These are phyloP conservation scores for Penicillium brasilianum DNA, from an alignment of 2,329 filamentous ascomycete species.

Conservation along the genomic window DNA sequence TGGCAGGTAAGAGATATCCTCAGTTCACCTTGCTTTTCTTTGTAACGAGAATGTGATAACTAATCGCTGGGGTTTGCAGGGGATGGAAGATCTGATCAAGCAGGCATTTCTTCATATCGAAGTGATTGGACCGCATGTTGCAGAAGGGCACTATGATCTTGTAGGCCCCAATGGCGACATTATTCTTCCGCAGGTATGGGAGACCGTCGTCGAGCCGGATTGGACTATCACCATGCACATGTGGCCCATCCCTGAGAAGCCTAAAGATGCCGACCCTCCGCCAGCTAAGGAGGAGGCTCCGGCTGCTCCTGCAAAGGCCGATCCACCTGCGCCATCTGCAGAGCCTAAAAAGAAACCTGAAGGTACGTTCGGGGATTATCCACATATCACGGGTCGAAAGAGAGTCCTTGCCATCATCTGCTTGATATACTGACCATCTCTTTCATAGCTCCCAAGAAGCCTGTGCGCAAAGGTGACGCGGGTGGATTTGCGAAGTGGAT, in stretches of 20 bases:
- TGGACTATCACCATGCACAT: conserved; percentile 72
- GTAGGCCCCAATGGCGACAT: conserved; percentile 80
- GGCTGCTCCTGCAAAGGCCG: conserved; percentile 29
- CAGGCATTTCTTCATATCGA: conserved; percentile 83
- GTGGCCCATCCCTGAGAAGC: conserved; percentile 64
- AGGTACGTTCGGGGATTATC: conserved; percentile 31
- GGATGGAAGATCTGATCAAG: conserved; percentile 84
- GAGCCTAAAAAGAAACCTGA: conserved; percentile 43
- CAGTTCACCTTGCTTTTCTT: conserved; percentile 21
- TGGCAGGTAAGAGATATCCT: conserved; percentile 69
- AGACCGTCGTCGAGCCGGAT: conserved; percentile 78
- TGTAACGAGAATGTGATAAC: neutral
- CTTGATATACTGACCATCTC: conserved; percentile 8
- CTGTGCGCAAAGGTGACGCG: conserved; percentile 30
- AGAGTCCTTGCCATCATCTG: neutral
- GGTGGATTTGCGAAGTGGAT: conserved; percentile 52
- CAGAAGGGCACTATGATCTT: conserved; percentile 79
- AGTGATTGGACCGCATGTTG: conserved; percentile 74
- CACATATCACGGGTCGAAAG: neutral
- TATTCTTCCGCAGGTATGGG: conserved; percentile 81
- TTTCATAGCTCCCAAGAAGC: conserved; percentile 40
- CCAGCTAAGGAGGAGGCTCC: conserved; percentile 28
- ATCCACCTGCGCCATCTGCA: conserved; percentile 22
- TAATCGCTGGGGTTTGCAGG: conserved; percentile 55
- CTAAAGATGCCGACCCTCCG: conserved; percentile 48